Evolutionary conservation across 2,329 filamentous ascomycete genomes (phyloP), one percentile per base, ranked within the genome.

Genomic region (Nigrograna mackinnonii): DNA sequence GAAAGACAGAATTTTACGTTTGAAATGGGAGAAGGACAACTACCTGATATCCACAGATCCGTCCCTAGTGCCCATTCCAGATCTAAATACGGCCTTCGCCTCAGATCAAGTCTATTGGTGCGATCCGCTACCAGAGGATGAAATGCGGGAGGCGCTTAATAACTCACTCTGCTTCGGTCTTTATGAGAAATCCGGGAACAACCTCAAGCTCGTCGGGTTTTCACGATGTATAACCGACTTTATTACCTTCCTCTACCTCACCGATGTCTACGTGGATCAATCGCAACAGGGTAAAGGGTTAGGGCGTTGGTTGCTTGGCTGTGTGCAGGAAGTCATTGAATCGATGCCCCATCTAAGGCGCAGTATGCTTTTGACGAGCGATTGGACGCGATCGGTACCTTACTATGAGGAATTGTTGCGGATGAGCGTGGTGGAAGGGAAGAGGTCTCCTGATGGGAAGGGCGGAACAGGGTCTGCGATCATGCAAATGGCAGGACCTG

Each of bases 391-490:
- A 5, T 42, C 40, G 11, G 47, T 50, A 22, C 47, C 44, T 4
- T 50, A 47, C 28, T 47, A 50, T n/a, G 28, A 50, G 41, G 40
- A 22, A n/a, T 28, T 44, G 9, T 22, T 50, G 41, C 38, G 36
- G 1, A 44, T 50, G 47, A 28, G 24, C 4, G 19, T 47, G 9
- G 7, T 40, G 6, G 39, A 44, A 18, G 32, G 41, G 9, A 21
- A 35, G 5, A 36, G 14, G 12, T 35, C 24, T 13, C 33, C 17
- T 4, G 32, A 43, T 14, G 33, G 43, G 2, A 31, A 39, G 14
- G 32, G 34, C 14, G 40, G 40, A 5, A 6, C n/a, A 17, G 40
- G 35, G 4, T 18, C 22, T 11, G 40, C 40, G 11, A 31, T 46
- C 4, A 46, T 49, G 43, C 46, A 43, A 17, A 40, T 35, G 30